These are phyloP conservation scores for Suillus clintonianus DNA, from an alignment of 768 basidiomycete species.

Conservation along the genomic window DNA sequence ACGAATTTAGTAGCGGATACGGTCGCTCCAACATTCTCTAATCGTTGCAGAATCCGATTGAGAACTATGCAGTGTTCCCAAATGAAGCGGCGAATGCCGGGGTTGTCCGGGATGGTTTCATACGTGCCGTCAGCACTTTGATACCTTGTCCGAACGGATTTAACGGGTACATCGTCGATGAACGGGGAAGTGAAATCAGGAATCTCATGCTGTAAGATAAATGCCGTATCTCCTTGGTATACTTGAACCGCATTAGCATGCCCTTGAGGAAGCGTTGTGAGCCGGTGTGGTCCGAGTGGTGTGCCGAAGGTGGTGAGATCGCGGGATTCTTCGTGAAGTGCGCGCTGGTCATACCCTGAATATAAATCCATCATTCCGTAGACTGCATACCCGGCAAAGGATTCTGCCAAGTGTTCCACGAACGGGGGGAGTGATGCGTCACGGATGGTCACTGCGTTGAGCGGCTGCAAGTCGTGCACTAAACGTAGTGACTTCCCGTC, in stretches of 20 bases:
- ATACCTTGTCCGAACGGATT: slow-evolving; percentile 36
- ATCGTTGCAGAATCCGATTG: slow-evolving; percentile 37
- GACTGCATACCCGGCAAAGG: slow-evolving; percentile 33
- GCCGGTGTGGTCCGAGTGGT: slow-evolving; percentile 33
- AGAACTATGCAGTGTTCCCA: slow-evolving; percentile 40
- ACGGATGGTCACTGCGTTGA: slow-evolving; percentile 39
- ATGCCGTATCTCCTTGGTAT: slow-evolving; percentile 42
- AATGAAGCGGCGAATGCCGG: slow-evolving; percentile 37
- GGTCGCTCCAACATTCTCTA: slow-evolving; percentile 39
- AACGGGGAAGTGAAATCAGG: slow-evolving; percentile 37
- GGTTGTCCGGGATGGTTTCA: slow-evolving; percentile 40
- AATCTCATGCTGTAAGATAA: slow-evolving; percentile 42
- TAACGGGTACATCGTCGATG: slow-evolving; percentile 42
- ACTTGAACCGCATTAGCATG: slow-evolving; percentile 43
- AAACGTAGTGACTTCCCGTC: slow-evolving; percentile 35
- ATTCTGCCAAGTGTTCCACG: slow-evolving; percentile 30
- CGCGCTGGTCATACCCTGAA: slow-evolving; percentile 38
- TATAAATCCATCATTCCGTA: slow-evolving; percentile 37
- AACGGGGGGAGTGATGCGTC: slow-evolving; percentile 20
- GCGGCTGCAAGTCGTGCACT: slow-evolving; percentile 39
- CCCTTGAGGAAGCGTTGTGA: slow-evolving; percentile 41
- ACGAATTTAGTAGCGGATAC: slow-evolving; percentile 39
- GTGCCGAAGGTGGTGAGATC: slow-evolving; percentile 46
- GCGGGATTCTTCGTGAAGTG: slow-evolving; percentile 27
- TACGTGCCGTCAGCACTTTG: slow-evolving; percentile 22